Base-by-base conservation (phyloP, 2,329 filamentous ascomycete species). In the Xylaria sp. region DNA sequence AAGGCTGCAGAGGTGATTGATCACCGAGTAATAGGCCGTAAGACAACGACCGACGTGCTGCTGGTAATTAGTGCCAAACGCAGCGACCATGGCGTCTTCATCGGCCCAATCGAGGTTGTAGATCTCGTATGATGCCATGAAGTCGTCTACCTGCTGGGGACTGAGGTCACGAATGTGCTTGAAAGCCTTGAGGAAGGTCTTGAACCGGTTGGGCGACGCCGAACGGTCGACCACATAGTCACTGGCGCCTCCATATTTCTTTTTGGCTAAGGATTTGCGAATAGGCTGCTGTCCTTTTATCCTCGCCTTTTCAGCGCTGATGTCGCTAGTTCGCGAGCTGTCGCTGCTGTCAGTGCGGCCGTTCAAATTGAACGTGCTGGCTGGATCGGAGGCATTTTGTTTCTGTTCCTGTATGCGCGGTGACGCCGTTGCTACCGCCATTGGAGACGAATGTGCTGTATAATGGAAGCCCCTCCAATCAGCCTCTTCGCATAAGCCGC, bases 41-140 rank as follows among this genome's bases (percentile, higher is more conserved):
- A 85, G 77, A 60, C 82, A 83, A 63, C 82, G 80, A 58, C 82
- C 82, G 14, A 84, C 81, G 42, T 79, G 80, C 42, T 80, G 69
- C 67, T 80, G 79, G 70, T 84, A 85, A 63, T 82, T 73, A 2
- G 79, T 76, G 1, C 83, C 83, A 6, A 85, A 75, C 0, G 76
- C 76, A 19, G 76, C 75, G 15, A 80, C 68, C 81, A 85, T 84
- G 61, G 79, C 74, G 25, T 75, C 69, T 70, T 83, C 79, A 64
- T 84, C 74, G 15, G 78, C 80, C 83, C 83, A 85, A 73, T 85
- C 83, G 1, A 84, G 77, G 67, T 83, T 83, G 75, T 85, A 84
- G 67, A 85, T 84, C 69, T 83, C 77, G 64, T 85, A 85, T 4
- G 82, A 84, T 2, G 80, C 80, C 82, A 85, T 84, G 71, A 82